Base-by-base conservation (phyloP, 768 basidiomycete genomes). In the Lactarius sp. region DNA sequence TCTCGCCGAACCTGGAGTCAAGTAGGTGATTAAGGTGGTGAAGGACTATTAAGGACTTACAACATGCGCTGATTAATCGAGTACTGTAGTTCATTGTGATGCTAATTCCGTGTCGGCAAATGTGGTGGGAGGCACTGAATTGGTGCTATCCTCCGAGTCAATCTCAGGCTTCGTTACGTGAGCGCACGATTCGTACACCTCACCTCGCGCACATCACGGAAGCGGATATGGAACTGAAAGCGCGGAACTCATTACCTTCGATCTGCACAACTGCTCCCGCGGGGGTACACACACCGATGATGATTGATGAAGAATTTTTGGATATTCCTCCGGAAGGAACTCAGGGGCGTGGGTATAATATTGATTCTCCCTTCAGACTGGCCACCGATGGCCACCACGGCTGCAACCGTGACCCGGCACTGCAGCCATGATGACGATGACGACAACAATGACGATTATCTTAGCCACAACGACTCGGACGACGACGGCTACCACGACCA, bases 251-350 rank as follows among this genome's bases (percentile, higher is more conserved):
- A 60, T 93, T 91, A n/a, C 90, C 81, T 81, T 56, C 16, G 6
- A 54, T 36, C 41, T 20, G n/a, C 41, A 16, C 2, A 22, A 22
- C 41, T 4, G 13, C 12, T 13, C 20, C 34, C 33, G 20, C 42
- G 27, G 20, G 47, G 9, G 58, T 68, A 70, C 53, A 76, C 75
- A 67, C 63, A 76, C 88, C 96, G 67, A 98, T 94, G 59, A 98
- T 81, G 70, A 98, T 83, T n/a, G n/a, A n/a, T n/a, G n/a, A n/a
- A n/a, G 80, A 97, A 92, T 88, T 75, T 82, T 89, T 7, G 97
- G 97, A 74, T 99, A 99, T 77, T 99, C 97, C 70, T 92, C 90
- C 36, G 97, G 95, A 53, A 99, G 76, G 81, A 99, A 99, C 65
- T 84, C 83, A 1, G 95, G 94, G 37, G 89, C 86, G 27, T 27